Conservation (phyloP, 2,329 filamentous ascomycete genomes). For the Diaporthe sp. region DNA sequence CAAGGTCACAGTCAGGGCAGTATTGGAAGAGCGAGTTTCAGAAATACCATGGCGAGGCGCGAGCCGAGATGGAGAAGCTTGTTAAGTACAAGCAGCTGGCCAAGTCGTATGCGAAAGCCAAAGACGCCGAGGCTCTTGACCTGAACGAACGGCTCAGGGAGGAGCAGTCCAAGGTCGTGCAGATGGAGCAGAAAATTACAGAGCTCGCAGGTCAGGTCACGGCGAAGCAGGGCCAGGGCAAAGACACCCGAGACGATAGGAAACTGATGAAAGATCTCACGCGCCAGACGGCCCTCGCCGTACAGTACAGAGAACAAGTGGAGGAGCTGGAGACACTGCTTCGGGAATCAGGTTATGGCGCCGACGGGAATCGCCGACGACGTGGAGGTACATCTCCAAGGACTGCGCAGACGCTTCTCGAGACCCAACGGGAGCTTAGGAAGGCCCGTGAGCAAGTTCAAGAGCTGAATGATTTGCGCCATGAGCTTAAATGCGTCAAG, state of each 20-base stretch:
- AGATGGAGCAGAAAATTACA: constrained; percentile 74
- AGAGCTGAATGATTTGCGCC: constrained; percentile 65
- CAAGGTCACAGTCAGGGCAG: constrained; percentile 80
- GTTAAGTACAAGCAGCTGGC: constrained; percentile 85
- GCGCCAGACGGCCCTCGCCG: constrained; percentile 69
- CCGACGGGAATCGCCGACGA: constrained; percentile 49
- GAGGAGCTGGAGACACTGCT: constrained; percentile 69
- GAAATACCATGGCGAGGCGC: constrained; percentile 79
- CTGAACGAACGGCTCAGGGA: constrained; percentile 76
- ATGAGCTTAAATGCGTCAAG: constrained; percentile 68
- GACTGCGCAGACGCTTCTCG: constrained; percentile 65
- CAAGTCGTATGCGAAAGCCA: constrained; percentile 83
- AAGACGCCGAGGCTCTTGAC: constrained; percentile 79
- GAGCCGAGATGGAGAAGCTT: constrained; percentile 81
- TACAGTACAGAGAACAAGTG: constrained; percentile 71
- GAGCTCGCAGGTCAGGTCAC: constrained; percentile 72
- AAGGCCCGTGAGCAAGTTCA: constrained; percentile 67
- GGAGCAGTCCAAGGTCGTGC: constrained; percentile 74
- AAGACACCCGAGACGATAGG: constrained; percentile 58
- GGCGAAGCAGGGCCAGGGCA: constrained; percentile 53
- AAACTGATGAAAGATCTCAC: constrained; percentile 67
- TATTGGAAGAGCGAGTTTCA: constrained; percentile 88
- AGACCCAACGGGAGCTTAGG: constrained; percentile 68
- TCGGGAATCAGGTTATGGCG: constrained; percentile 55
- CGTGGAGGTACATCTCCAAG: constrained; percentile 61